A percentile compares a stretch with the other conserved stretches of the same genome.
Evolutionary conservation across 2,329 filamentous ascomycete species (phyloP).

Genomic region (Chalara sp.): DNA sequence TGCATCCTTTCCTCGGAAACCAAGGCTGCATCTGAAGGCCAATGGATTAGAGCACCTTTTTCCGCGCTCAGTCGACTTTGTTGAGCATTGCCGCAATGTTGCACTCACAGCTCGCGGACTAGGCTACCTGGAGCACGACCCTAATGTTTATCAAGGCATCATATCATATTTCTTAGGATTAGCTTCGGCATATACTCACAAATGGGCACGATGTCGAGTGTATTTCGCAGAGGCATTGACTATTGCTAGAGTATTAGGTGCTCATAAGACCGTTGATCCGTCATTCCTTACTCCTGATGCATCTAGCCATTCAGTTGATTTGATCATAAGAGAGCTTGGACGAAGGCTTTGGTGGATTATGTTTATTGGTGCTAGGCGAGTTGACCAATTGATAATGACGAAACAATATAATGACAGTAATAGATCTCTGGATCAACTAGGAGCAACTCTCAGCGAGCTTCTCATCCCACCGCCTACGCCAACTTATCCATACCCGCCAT

Average conservation of each 20-base stretch:
- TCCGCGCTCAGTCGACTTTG: conserved; percentile 61
- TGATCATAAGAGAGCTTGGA: conserved; percentile 65
- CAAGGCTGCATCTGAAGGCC: conserved; percentile 60
- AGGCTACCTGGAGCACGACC: conserved; percentile 46
- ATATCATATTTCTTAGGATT: conserved; percentile 72
- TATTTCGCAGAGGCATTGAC: conserved; percentile 69
- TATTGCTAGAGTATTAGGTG: conserved; percentile 60
- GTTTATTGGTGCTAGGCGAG: conserved; percentile 63
- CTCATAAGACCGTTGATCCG: conserved; percentile 45
- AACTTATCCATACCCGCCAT: conserved; percentile 68
- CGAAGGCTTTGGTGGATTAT: conserved; percentile 82
- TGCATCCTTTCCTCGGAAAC: conserved; percentile 68
- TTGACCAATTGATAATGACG: not conserved
- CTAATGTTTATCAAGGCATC: conserved; percentile 56
- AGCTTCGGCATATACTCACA: conserved; percentile 59
- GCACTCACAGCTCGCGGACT: conserved; percentile 61
- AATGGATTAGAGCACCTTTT: conserved; percentile 60
- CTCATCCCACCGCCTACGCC: conserved; percentile 71
- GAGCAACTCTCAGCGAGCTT: conserved; percentile 63
- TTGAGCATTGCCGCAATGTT: conserved; percentile 64
- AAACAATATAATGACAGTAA: not conserved
- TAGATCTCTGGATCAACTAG: conserved; percentile 72
- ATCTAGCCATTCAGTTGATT: conserved; percentile 40
- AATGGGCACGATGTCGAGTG: conserved; percentile 59
- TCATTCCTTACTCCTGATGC: conserved; percentile 26